Base-by-base conservation (phyloP, 1,284 basidiomycete genomes). In the Puccinia sorghi region DNA sequence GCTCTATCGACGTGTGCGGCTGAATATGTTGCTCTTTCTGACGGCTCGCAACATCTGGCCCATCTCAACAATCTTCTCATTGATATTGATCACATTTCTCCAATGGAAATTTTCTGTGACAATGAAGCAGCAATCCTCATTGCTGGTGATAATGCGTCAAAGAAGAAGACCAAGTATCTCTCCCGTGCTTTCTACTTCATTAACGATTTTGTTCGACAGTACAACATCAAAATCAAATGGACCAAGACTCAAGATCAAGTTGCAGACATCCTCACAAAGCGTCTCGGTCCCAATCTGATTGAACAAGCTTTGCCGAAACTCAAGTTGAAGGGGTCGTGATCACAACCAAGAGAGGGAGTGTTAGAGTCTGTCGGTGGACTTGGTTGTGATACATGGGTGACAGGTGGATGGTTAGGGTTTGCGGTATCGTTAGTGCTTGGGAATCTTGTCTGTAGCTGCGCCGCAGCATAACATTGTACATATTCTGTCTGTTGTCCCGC, bases 81-180 rank as follows among this genome's bases (percentile, higher is more conserved):
- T 9, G 63, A 66, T 8, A 20, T 66, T 1, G 17, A 66, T 22
- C 22, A 22, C 22, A 15, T n/a, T 11, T 12, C 25, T 3, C 37
- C 37, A n/a, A 22, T 46, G 63, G 43, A 66, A 25, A 57, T 72
- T 3, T 72, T n/a, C 17, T 72, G 71, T 25, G 39, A 72, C 25
- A 72, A 72, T 43, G 50, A 59, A 20, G 43, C 71, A 0, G 56
- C 71, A 1, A 59, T 72, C 9, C 32, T 72, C 7, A 59, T 57
- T 39, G 71, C 52, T 2, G 25, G 39, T 27, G 71, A 72, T 13
- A 59, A 56, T 4, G 37, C 13, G 2, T 46, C 43, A 46, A 46
- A 46, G 43, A 46, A 46, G 43, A 46, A 46, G 15, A 46, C 63
- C n/a, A 20, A 13, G 4, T 66, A 66, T 25, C 63, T 66, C n/a